Percentiles rank a stretch among this genome's conserved stretches.
These are phyloP conservation scores for Coemansia sp. DNA, from an alignment of 192 early-diverging fungal genomes.

Conservation along the genomic window DNA sequence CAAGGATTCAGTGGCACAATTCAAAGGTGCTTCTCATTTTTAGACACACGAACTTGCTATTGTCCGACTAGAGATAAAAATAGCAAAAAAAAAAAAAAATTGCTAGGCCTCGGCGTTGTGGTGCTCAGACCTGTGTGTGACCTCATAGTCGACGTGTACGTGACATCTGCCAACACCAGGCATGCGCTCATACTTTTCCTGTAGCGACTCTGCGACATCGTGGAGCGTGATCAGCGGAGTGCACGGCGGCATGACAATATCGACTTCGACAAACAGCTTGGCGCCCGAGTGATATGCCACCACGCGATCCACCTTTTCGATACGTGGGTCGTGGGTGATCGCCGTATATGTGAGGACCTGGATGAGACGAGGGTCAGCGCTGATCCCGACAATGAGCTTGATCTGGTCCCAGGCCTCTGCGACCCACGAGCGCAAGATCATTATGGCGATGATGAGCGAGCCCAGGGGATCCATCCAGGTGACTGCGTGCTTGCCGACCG, in stretches of 20 bases:
- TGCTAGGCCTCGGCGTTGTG: slow-evolving; percentile 40
- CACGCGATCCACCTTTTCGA: slow-evolving; percentile 75
- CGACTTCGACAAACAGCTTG: slow-evolving; percentile 93
- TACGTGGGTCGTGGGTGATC: slow-evolving; percentile 69
- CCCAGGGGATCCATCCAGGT: slow-evolving; percentile 79
- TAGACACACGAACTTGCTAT: neutral
- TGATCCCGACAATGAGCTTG: slow-evolving; percentile 79
- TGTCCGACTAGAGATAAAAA: neutral
- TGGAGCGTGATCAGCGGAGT: slow-evolving; percentile 84
- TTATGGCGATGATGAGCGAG: slow-evolving; percentile 67
- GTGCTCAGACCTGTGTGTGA: slow-evolving; percentile 81
- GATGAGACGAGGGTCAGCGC: slow-evolving; percentile 78
- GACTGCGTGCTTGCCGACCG: slow-evolving; percentile 60
- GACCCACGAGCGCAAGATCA: slow-evolving; percentile 72
- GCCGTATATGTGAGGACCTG: slow-evolving; percentile 88
- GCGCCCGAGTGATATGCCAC: slow-evolving; percentile 89
- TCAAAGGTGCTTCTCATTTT: too few species aligned
- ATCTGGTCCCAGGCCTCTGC: slow-evolving; percentile 72
- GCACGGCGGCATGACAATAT: slow-evolving; percentile 89
- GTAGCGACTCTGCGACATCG: slow-evolving; percentile 90
- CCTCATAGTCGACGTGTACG: slow-evolving; percentile 96
- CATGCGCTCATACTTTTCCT: slow-evolving; percentile 85
- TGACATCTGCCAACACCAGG: slow-evolving; percentile 90
- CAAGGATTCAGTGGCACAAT: too few species aligned
- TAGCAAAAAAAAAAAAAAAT: neutral